A percentile compares a stretch with the other conserved stretches of the same genome.
These are phyloP conservation scores for Platismatia glauca DNA, from an alignment of 495 filamentous ascomycete genomes.

Conservation along the genomic window DNA sequence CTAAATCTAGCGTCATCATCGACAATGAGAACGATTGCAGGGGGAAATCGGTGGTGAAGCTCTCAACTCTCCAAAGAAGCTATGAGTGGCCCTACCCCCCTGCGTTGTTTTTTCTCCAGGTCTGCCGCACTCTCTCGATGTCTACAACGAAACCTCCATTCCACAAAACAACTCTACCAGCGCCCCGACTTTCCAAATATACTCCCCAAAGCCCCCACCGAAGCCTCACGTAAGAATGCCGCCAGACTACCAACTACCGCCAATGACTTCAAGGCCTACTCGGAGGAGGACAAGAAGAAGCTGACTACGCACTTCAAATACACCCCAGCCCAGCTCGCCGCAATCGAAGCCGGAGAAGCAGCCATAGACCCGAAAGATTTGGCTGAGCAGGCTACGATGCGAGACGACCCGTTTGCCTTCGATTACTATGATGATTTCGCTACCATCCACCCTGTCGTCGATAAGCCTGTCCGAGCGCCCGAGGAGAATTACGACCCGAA, in stretches of 20 bases:
- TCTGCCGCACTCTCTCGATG: conserved; percentile 1
- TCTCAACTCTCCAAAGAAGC: background rate
- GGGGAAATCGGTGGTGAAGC: background rate
- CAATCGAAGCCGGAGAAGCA: conserved; percentile 76
- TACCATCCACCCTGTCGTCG: conserved; percentile 62
- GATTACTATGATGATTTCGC: conserved; percentile 84
- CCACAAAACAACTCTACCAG: conserved; percentile 9
- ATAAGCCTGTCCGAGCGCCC: conserved; percentile 50
- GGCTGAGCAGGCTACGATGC: conserved; percentile 56
- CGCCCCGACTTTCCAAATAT: conserved; percentile 12
- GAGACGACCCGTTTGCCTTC: conserved; percentile 60
- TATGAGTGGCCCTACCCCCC: conserved; percentile 10
- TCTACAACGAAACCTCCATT: conserved; percentile 18
- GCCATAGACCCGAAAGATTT: conserved; percentile 74
- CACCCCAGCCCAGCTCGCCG: conserved; percentile 70
- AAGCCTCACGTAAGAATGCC: background rate
- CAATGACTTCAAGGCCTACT: conserved; percentile 54
- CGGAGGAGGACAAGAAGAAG: conserved; percentile 52
- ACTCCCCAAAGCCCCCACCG: conserved; percentile 9
- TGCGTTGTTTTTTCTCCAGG: conserved; percentile 11
- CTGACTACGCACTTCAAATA: conserved; percentile 68
- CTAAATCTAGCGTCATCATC: background rate
- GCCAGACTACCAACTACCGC: conserved; percentile 27
- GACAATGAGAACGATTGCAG: background rate
- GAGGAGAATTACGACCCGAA: conserved; percentile 49